A percentile compares a stretch with the other conserved stretches of the same genome.
phyloP scores from a whole-genome alignment of 2,329 filamentous ascomycete genomes.

The Fusarium proliferatum region DNA sequence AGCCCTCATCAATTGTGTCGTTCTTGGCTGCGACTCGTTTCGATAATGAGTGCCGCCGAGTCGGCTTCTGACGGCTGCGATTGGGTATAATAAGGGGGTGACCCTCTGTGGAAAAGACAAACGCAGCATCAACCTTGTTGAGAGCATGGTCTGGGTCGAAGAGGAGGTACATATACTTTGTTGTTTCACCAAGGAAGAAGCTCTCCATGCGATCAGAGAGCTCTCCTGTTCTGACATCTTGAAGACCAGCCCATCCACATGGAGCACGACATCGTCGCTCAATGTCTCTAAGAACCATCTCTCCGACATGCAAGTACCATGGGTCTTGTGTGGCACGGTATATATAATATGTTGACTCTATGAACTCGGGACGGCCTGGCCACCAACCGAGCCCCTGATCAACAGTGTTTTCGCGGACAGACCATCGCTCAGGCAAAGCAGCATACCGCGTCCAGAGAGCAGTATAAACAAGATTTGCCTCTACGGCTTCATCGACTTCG shows the following conservation, averaged over 20 bases:
- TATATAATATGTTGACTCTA: constrained; percentile 96
- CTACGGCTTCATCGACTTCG: constrained; percentile 89
- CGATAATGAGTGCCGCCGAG: constrained; percentile 5
- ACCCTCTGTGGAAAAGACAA: constrained; percentile 95
- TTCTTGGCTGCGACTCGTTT: constrained; percentile 42
- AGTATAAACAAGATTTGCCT: constrained; percentile 89
- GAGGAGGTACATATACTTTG: constrained; percentile 93
- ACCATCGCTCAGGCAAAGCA: constrained; percentile 96
- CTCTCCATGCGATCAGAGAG: constrained; percentile 97
- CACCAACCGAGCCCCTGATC: constrained; percentile 93
- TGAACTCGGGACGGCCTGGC: constrained; percentile 94
- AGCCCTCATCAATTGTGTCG: constrained; percentile 57
- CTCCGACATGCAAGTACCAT: constrained; percentile 95
- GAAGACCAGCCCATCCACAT: constrained; percentile 93
- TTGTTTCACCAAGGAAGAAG: constrained; percentile 96
- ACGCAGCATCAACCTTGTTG: constrained; percentile 86
- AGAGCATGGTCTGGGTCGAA: constrained; percentile 89
- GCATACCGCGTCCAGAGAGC: constrained; percentile 95
- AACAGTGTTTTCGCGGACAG: constrained; percentile 82
- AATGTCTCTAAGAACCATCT: constrained; percentile 94
- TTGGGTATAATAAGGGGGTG: constrained; percentile 88
- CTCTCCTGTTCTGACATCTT: constrained; percentile 84
- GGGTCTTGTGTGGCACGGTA: constrained; percentile 93
- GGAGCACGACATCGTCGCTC: constrained; percentile 87
- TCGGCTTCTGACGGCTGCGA: constrained; percentile 35